Evolutionary conservation across 768 basidiomycete genomes (phyloP).

Genomic region (Collybia mongolica): DNA sequence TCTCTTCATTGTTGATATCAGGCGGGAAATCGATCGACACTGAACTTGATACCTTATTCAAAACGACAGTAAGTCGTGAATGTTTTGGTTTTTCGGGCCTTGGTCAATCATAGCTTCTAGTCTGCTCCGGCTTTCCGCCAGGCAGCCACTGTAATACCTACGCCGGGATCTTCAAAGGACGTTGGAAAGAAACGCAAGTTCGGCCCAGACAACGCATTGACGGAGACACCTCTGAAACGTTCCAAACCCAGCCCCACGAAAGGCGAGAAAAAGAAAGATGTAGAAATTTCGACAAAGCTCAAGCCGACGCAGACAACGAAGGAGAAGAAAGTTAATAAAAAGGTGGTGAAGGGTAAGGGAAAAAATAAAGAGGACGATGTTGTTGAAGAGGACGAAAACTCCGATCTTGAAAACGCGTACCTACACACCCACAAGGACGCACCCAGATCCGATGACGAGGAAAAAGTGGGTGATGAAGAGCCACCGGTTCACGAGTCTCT

Average conservation of each 20-base stretch:
- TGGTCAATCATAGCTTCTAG: conserved; percentile 5
- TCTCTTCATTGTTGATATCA: conserved; percentile 52
- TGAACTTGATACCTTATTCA: conserved; percentile 66
- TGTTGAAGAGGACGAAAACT: conserved; percentile 28
- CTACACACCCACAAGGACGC: conserved; percentile 2
- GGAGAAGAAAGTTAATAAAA: conserved; percentile 10
- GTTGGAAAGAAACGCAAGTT: conserved; percentile 32
- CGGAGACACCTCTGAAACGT: conserved; percentile 19
- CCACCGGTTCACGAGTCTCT: conserved; percentile 63
- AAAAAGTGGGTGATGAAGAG: conserved; percentile 9
- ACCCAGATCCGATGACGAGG: conserved; percentile 14
- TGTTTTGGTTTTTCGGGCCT: neutral
- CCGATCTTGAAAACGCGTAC: conserved; percentile 35
- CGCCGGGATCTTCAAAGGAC: conserved; percentile 21
- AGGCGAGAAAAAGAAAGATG: conserved; percentile 4
- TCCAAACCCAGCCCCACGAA: conserved; percentile 19
- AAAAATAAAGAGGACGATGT: conserved; percentile 18
- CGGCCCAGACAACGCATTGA: conserved; percentile 14
- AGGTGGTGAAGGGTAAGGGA: conserved; percentile 4
- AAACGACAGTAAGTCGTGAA: conserved; percentile 40
- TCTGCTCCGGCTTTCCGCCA: conserved; percentile 12
- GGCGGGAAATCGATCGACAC: conserved; percentile 46
- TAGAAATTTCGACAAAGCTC: neutral
- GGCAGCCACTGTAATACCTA: conserved; percentile 11
- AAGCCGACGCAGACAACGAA: conserved; percentile 15